Conservation (phyloP, 2,329 filamentous ascomycete species). For the Claviceps purpurea region DNA sequence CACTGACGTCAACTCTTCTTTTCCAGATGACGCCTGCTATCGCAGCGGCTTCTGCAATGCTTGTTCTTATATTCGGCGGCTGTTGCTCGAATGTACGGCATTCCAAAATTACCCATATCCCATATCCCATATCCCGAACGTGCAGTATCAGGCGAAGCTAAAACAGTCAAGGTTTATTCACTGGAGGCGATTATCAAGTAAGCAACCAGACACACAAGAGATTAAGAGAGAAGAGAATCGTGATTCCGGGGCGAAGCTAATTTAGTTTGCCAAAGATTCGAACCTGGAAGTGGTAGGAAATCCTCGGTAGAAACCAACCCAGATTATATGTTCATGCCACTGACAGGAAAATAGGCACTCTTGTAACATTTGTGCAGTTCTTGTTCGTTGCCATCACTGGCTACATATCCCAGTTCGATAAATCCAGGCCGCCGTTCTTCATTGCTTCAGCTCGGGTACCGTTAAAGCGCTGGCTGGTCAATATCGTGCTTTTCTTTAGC, state of each 20-base stretch:
- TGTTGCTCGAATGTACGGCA: constrained; percentile 76
- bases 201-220: constrained; percentile 21
- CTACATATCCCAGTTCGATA: constrained; percentile 62
- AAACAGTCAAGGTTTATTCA: constrained; percentile 65
- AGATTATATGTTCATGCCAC: background rate
- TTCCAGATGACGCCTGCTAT: constrained; percentile 12
- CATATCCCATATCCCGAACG: background rate
- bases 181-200: constrained; percentile 91
- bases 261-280: constrained; percentile 41
- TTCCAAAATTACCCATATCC: background rate
- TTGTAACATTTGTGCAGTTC: constrained; percentile 83
- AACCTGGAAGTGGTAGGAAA: constrained; percentile 62
- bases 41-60: constrained; percentile 52
- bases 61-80: constrained; percentile 83
- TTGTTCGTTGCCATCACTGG: constrained; percentile 68
- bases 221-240: background rate
- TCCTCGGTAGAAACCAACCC: background rate
- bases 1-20: background rate
- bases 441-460: constrained; percentile 69
- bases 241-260: background rate
- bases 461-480: constrained; percentile 70
- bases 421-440: constrained; percentile 53
- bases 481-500: constrained; percentile 79
- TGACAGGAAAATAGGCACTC: constrained; percentile 44
- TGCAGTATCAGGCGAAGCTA: background rate